Base-by-base conservation (phyloP, 78 protist genomes). In the Dictyostelium purpureum region DNA sequence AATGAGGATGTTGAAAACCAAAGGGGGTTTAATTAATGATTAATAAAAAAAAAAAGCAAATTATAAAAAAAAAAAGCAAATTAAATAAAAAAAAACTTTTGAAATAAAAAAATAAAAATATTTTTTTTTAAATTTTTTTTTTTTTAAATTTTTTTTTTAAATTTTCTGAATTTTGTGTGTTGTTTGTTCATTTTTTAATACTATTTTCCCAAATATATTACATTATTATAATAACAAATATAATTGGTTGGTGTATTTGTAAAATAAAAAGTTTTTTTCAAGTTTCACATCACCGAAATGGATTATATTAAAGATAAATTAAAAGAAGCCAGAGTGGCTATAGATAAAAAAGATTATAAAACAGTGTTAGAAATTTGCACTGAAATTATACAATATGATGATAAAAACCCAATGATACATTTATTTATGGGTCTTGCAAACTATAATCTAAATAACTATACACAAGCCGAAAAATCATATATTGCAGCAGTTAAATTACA, bases 361-460 rank as follows among this genome's bases (percentile, higher is more conserved):
- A 85, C 66, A 61, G 82, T 76, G 47, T n/a, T 85, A n/a, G 92
- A 85, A 59, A 85, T 56, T 42, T 85, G 92, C 59, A 59, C 56
- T 57, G 82, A 85, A 2, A 31, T 42, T 16, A 49, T 85, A 45
- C 49, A 61, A 28, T 85, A 57, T 59, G 81, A 85, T 33, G 61
- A 61, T 37, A 57, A 73, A 16, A 85, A 85, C 71, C 73, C 16
- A 14, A 85, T 71, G 47, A 26, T 85, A 35, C 75, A 73, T 45
- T 31, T 85, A 28, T 61, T 85, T 38, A 42, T 85, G 21, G 92
- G 92, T 61, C 18, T 85, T 26, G 37, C 83, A 16, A 28, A 56
- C n/a, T 85, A 19, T 43, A 85, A 85, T 85, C 37, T 85, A 16
- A 56, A 85, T 59, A 52, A 33, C 33, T 85, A 24, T 1, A 5